phyloP scores from a whole-genome alignment of 768 basidiomycete genomes.

The Russula foetens region DNA sequence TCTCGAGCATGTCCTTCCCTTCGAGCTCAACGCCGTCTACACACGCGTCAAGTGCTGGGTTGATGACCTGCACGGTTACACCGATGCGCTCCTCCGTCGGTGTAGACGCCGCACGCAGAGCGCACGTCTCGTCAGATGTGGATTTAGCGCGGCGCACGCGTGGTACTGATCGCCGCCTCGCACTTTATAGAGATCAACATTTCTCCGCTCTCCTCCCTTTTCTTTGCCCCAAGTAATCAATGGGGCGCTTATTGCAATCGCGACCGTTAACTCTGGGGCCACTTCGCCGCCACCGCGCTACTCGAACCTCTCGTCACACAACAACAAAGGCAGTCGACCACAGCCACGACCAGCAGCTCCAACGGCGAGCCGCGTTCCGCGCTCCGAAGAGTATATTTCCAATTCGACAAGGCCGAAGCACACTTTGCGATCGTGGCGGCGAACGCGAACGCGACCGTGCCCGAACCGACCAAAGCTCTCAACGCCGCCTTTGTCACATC shows the following conservation, averaged over 20 bases:
- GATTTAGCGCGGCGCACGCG: constrained; percentile 69
- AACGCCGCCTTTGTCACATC: constrained; percentile 59
- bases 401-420: constrained; percentile 49
- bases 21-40: constrained; percentile 57
- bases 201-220: neutral
- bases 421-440: constrained; percentile 49
- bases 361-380: constrained; percentile 52
- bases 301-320: constrained; percentile 55
- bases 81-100: constrained; percentile 58
- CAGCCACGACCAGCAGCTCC: constrained; percentile 14
- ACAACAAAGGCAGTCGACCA: constrained; percentile 7
- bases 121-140: constrained; percentile 49
- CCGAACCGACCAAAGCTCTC: constrained; percentile 39
- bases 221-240: too few relatives aligned
- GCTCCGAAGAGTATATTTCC: constrained; percentile 66
- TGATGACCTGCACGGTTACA: constrained; percentile 70
- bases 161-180: constrained; percentile 70
- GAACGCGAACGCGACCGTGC: constrained; percentile 36
- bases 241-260: too few relatives aligned
- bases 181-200: constrained; percentile 85
- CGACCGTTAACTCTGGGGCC: too few relatives aligned
- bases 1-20: constrained; percentile 49
- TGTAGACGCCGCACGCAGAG: constrained; percentile 43
- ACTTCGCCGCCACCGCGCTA: constrained; percentile 54
- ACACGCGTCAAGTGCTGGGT: constrained; percentile 75